Conservation (phyloP, 2,329 filamentous ascomycete species). For the Aureobasidium sp. region DNA sequence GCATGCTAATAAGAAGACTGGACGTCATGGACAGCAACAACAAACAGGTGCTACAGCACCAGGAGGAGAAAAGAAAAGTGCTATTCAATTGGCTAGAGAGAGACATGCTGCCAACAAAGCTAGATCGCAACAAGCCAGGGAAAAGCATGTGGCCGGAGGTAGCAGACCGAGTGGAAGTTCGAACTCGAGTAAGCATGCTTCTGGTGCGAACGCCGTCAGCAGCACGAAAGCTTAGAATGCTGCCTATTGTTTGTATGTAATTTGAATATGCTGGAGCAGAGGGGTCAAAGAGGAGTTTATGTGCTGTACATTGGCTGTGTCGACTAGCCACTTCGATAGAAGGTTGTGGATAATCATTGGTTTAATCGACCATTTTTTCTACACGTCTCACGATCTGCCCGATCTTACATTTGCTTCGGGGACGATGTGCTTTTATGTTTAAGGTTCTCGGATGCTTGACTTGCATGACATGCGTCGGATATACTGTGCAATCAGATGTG, state of each 20-base stretch:
- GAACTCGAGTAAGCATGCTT: constrained; percentile 5
- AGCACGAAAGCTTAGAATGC: not conserved
- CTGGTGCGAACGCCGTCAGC: constrained; percentile 3
- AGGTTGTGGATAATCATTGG: no score
- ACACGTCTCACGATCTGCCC: no score
- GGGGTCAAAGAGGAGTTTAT: no score
- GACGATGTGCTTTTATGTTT: no score
- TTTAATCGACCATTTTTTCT: no score
- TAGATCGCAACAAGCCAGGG: constrained; percentile 26
- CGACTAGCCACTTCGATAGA: no score
- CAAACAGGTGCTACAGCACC: not conserved
- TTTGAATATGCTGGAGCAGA: not conserved
- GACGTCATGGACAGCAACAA: not conserved
- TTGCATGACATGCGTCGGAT: no score
- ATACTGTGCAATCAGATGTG: not conserved
- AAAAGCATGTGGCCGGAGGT: not conserved
- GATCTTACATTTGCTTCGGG: no score
- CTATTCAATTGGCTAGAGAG: constrained; percentile 52
- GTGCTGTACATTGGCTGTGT: no score
- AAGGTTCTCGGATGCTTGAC: no score
- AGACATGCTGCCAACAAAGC: constrained; percentile 45
- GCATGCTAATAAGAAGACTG: constrained; percentile 11
- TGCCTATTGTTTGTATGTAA: not conserved
- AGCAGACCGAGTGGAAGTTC: constrained; percentile 3
- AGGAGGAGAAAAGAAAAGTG: constrained; percentile 35